Conservation (phyloP, 352 stramenopile genomes). For the Pelagophyceae sp. region DNA sequence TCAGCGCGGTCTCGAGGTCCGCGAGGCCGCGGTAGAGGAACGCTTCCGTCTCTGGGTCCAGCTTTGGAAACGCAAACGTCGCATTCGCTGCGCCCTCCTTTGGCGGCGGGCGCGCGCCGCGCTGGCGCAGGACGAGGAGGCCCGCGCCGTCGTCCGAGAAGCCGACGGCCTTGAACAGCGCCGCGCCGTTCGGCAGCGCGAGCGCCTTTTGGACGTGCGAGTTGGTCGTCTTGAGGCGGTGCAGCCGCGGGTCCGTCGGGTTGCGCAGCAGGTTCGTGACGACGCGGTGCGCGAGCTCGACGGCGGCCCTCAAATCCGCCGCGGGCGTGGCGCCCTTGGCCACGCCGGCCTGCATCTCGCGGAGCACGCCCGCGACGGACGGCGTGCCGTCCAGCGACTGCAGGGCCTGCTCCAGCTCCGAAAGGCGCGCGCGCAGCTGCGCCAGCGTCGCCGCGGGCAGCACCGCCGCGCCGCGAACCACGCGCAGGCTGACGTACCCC, state of each 20-base stretch:
- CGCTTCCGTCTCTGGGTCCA: conserved; percentile 1
- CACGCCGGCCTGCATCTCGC: conserved; percentile 13
- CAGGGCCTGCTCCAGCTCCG: conserved; percentile 17
- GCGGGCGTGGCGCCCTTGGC: not conserved
- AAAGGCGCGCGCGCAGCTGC: not conserved
- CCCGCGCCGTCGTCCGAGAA: conserved; percentile 8
- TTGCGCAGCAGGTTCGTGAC: conserved; percentile 19
- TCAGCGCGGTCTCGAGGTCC: not conserved
- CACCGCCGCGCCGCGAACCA: not conserved
- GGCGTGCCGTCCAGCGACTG: conserved; percentile 3
- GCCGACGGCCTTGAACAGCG: conserved; percentile 2
- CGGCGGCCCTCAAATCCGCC: not conserved
- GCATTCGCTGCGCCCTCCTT: not conserved
- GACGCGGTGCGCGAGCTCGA: not conserved
- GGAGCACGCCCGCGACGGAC: not conserved
- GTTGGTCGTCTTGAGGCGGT: conserved; percentile 19
- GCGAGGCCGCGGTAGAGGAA: not conserved
- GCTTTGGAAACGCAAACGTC: not conserved
- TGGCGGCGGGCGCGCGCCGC: not conserved
- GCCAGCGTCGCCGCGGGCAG: not conserved
- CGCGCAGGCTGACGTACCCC: not conserved
- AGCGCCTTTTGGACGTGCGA: not conserved
- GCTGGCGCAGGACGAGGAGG: not conserved
- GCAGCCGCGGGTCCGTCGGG: conserved; percentile 18
- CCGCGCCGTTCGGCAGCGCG: not conserved